phyloP scores from a whole-genome alignment of 2,329 filamentous ascomycete genomes.

The Bipolaris victoriae region DNA sequence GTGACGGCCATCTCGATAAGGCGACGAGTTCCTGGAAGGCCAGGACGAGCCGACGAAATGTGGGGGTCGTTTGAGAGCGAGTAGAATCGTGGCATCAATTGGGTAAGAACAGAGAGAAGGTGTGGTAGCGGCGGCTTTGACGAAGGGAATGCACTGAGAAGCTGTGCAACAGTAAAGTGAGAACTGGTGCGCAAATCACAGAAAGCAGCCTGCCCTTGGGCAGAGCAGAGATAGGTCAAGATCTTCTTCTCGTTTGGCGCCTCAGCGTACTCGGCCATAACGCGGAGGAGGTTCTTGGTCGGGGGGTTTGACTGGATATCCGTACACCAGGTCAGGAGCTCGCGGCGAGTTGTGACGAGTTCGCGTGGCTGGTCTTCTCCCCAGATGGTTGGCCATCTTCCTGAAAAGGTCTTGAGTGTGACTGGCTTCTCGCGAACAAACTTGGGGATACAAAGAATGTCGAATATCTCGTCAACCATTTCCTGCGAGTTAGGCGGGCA shows the following conservation, averaged over 20 bases:
- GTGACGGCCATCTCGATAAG: constrained; percentile 97
- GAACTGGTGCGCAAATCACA: constrained; percentile 91
- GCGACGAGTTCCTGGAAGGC: constrained; percentile 70
- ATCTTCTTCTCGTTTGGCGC: constrained; percentile 87
- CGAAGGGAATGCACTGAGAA: constrained; percentile 90
- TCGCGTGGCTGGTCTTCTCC: constrained; percentile 85
- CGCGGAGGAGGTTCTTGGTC: constrained; percentile 82
- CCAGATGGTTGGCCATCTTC: constrained; percentile 98
- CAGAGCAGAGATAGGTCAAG: constrained; percentile 81
- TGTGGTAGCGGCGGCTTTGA: constrained; percentile 84
- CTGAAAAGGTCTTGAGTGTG: constrained; percentile 75
- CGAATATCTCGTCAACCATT: constrained; percentile 82
- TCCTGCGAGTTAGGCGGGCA: constrained; percentile 82
- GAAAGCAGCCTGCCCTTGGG: constrained; percentile 89
- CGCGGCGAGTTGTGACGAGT: constrained; percentile 86
- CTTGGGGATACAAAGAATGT: constrained; percentile 79
- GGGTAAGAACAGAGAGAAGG: constrained; percentile 79
- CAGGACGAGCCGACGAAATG: constrained; percentile 72
- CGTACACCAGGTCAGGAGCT: constrained; percentile 93
- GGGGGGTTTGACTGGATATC: constrained; percentile 93
- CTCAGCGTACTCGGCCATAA: constrained; percentile 83
- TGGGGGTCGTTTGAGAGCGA: constrained; percentile 96
- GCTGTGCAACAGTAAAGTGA: constrained; percentile 80
- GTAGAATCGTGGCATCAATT: constrained; percentile 97
- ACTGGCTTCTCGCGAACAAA: constrained; percentile 85